These are phyloP conservation scores for Apiospora saccharicola DNA, from an alignment of 2,329 filamentous ascomycete genomes.

Conservation along the genomic window DNA sequence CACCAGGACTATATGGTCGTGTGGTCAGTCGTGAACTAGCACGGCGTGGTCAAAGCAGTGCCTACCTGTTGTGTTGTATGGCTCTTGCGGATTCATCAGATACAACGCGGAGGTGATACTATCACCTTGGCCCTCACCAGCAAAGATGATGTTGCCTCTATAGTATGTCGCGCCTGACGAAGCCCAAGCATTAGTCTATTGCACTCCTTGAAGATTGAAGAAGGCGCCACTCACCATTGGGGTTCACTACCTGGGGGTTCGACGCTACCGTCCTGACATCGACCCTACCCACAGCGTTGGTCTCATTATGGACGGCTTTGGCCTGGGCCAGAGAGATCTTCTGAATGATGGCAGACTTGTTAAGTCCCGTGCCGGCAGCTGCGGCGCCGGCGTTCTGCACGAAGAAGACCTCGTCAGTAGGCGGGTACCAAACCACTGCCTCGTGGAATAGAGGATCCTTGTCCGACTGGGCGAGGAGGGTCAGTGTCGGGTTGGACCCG, in stretches of 20 bases:
- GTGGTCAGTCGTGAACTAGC: constrained; percentile 26
- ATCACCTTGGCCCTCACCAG: constrained; percentile 58
- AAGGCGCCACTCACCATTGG: constrained; percentile 51
- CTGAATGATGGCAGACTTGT: constrained; percentile 58
- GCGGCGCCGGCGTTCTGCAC: constrained; percentile 58
- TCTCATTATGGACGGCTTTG: constrained; percentile 45
- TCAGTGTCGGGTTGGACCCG: constrained; percentile 56
- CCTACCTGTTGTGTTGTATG: constrained; percentile 58
- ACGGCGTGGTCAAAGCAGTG: not conserved
- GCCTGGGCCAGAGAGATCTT: constrained; percentile 57
- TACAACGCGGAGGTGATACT: constrained; percentile 48
- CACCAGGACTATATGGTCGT: constrained; percentile 50
- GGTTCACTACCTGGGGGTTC: constrained; percentile 55
- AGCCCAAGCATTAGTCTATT: not conserved
- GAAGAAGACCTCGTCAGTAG: constrained; percentile 62
- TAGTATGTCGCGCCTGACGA: constrained; percentile 58
- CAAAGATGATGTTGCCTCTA: constrained; percentile 56
- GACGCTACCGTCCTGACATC: constrained; percentile 51
- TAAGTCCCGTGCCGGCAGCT: constrained; percentile 56
- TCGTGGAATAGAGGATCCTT: constrained; percentile 61
- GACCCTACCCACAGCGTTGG: constrained; percentile 50
- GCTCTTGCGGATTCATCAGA: constrained; percentile 52
- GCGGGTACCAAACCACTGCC: constrained; percentile 59
- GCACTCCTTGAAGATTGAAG: too few relatives aligned
- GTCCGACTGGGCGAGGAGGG: constrained; percentile 54